Evolutionary conservation across 1,284 basidiomycete genomes (phyloP).

Genomic region (Phlebopus sp.): DNA sequence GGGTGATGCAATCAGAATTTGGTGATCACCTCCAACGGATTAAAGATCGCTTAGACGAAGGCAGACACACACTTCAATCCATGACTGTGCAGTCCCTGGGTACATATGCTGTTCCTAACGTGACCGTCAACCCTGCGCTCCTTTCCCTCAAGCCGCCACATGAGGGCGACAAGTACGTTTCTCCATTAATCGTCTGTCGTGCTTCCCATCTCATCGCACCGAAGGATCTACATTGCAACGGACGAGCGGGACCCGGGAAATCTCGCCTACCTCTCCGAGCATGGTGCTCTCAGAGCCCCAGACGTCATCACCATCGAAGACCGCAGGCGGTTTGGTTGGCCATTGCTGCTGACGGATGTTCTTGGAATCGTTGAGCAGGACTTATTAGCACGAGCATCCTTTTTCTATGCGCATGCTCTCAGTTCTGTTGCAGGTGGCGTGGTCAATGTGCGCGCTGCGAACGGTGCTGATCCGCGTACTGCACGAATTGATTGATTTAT

Average conservation of each 20-base stretch:
- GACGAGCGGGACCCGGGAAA: slow-evolving; percentile 42
- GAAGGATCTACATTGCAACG: slow-evolving; percentile 48
- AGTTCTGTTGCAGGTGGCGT: slow-evolving; percentile 41
- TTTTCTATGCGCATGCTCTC: slow-evolving; percentile 47
- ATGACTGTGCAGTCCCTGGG: slow-evolving; percentile 19
- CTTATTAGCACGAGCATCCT: slow-evolving; percentile 36
- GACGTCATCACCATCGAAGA: slow-evolving; percentile 45
- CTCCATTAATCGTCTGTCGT: not conserved
- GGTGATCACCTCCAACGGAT: slow-evolving; percentile 39
- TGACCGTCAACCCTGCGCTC: slow-evolving; percentile 19
- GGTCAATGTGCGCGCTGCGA: slow-evolving; percentile 42
- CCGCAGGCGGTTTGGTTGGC: slow-evolving; percentile 42
- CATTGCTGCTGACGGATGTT: slow-evolving; percentile 44
- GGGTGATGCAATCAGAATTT: slow-evolving; percentile 37
- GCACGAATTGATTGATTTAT: slow-evolving; percentile 21
- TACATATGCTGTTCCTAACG: slow-evolving; percentile 31
- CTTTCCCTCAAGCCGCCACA: slow-evolving; percentile 19
- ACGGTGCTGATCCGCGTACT: slow-evolving; percentile 39
- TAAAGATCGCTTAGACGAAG: slow-evolving; percentile 32
- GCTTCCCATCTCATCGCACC: slow-evolving; percentile 7
- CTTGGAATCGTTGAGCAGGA: slow-evolving; percentile 46
- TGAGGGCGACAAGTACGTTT: slow-evolving; percentile 25
- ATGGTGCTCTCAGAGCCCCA: slow-evolving; percentile 34
- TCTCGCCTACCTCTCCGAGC: slow-evolving; percentile 34
- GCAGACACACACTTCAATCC: slow-evolving; percentile 29